Evolutionary conservation across 1,284 basidiomycete genomes (phyloP), one percentile per base, ranked within the genome.

Genomic region (Bondarzewia mesenterica): DNA sequence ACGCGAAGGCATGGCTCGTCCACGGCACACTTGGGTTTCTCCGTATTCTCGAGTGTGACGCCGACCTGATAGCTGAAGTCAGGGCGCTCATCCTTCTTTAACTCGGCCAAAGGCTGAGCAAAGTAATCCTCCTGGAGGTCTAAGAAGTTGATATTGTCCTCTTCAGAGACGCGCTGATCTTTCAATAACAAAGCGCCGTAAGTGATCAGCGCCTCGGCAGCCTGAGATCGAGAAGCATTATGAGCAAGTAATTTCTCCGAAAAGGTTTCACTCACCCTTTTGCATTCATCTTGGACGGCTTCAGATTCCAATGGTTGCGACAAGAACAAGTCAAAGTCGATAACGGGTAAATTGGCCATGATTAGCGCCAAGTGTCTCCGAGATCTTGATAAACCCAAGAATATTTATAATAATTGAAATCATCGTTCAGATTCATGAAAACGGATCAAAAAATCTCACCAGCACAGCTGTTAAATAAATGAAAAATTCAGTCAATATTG

Each of bases 81-180:
- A 0, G 90, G 89, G 14, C 83, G 76, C 61, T 90, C 84, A 54
- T 95, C 93, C 54, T 77, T 72, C 66, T 75, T 71, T 48, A 95
- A 69, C 3, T 68, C 69, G 2, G 70, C 69, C 23, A 74, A 60
- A 0, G 82, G 73, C 61, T 92, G 91, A 3, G 77, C 74, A 62
- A 95, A 96, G 64, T 96, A 96, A 62, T 93, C 89, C 61, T 86
- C 84, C 44, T 92, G 74, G 36, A 93, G 70, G 65, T 90, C 86
- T 32, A 94, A 75, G 63, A 93, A 93, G 12, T 69, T 69, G 41
- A 73, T 65, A 60, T 94, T 94, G 58, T 90, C 87, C 20, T 80
- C 73, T 58, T 89, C 85, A 1, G 80, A 78, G n/a, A 92, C 89
- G 7, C 90, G 77, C 16, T 83, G 85, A 63, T 94, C 92, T 45